Conservation (phyloP, 1,139 yeast species). For the Kodamaea plutei region DNA sequence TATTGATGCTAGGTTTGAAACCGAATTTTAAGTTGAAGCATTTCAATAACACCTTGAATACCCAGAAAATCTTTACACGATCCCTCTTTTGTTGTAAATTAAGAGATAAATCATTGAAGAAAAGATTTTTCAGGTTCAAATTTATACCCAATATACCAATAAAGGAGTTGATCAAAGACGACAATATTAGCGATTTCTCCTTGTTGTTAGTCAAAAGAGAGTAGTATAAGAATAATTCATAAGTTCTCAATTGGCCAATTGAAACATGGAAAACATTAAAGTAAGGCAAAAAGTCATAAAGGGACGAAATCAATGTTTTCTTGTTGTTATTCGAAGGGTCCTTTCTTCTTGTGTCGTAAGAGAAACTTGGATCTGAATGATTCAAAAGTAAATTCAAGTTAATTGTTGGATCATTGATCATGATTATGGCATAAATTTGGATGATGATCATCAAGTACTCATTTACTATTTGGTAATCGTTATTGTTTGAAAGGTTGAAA, state of each 20-base stretch:
- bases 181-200: constrained; percentile 41
- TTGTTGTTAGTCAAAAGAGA: constrained; percentile 45
- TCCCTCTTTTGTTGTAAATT: constrained; percentile 38
- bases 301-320: constrained; percentile 24
- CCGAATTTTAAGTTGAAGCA: constrained; percentile 51
- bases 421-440: constrained; percentile 45
- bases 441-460: constrained; percentile 48
- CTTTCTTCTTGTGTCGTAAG: constrained; percentile 15
- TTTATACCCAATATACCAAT: constrained; percentile 48
- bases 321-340: constrained; percentile 12
- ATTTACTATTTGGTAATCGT: constrained; percentile 48
- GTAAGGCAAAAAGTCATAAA: constrained; percentile 46
- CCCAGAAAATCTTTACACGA: constrained; percentile 61
- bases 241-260: constrained; percentile 39
- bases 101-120: constrained; percentile 43
- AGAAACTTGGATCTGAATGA: constrained; percentile 36
- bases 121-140: constrained; percentile 42
- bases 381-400: constrained; percentile 39
- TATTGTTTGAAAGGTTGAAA: constrained; percentile 43
- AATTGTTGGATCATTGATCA: constrained; percentile 46
- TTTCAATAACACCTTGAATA: constrained; percentile 49
- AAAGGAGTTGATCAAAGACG: constrained; percentile 42
- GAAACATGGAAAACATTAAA: constrained; percentile 45
- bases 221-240: constrained; percentile 39
- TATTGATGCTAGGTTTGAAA: constrained; percentile 44